Conservation (phyloP, 2,329 filamentous ascomycete species). For the Claviceps maximensis region DNA sequence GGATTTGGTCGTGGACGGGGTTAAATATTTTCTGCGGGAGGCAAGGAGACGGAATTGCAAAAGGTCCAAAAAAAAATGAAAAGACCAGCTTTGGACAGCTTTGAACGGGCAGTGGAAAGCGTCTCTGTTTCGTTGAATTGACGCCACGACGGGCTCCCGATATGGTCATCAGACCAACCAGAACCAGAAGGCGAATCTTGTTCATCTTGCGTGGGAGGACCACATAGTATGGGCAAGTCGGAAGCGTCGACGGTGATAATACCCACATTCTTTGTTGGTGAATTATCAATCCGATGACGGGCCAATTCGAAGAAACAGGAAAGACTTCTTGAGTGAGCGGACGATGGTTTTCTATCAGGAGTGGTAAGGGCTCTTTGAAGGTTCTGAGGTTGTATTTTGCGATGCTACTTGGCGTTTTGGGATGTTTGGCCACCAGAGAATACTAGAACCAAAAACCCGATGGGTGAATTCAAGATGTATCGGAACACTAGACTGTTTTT, state of each 20-base stretch:
- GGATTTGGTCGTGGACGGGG: constrained; percentile 8
- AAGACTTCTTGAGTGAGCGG: background rate
- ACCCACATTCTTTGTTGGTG: background rate
- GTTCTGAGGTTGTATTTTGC: constrained; percentile 4
- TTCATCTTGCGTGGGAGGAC: background rate
- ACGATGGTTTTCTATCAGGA: background rate
- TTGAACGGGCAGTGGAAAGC: background rate
- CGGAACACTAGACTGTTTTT: background rate
- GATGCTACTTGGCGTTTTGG: constrained; percentile 23
- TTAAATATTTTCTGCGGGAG: background rate
- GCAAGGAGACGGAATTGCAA: background rate
- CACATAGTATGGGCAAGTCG: background rate
- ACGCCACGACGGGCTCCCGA: background rate
- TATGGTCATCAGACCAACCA: background rate
- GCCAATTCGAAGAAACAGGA: background rate
- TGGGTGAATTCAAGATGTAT: background rate
- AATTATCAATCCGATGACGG: background rate
- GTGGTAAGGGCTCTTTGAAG: constrained; percentile 4
- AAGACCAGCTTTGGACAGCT: too few species aligned
- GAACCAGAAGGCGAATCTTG: background rate
- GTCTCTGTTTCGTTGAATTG: background rate
- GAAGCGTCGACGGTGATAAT: background rate
- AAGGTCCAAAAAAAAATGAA: background rate
- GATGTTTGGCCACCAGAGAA: constrained; percentile 19
- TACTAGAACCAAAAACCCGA: background rate